Evolutionary conservation across 768 basidiomycete species (phyloP).

Genomic region (Lyophyllum shimeji): DNA sequence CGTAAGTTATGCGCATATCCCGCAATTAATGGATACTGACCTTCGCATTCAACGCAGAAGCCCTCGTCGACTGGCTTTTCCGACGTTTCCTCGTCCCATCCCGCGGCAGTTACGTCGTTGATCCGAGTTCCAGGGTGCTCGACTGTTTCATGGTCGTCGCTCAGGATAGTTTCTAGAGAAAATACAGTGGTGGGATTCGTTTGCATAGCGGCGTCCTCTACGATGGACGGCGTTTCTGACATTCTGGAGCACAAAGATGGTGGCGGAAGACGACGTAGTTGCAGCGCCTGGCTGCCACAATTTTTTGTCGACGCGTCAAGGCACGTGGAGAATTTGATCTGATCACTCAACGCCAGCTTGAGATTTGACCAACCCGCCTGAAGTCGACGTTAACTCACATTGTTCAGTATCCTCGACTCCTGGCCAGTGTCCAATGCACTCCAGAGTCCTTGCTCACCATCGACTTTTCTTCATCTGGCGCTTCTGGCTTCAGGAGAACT

Average conservation of each 20-base stretch:
- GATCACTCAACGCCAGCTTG: neutral
- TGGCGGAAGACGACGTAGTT: conserved; percentile 9
- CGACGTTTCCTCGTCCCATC: conserved; percentile 68
- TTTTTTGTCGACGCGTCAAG: conserved; percentile 15
- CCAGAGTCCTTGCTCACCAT: too few species aligned
- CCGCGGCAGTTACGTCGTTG: conserved; percentile 38
- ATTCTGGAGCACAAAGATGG: conserved; percentile 1
- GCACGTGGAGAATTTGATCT: conserved; percentile 8
- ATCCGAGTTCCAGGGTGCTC: conserved; percentile 48
- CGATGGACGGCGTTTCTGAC: conserved; percentile 7
- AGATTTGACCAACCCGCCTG: neutral
- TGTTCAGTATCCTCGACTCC: too few species aligned
- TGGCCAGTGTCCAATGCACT: too few species aligned
- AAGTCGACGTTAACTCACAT: too few species aligned
- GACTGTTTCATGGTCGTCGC: conserved; percentile 58
- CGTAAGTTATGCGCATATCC: neutral
- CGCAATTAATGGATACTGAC: conserved; percentile 33
- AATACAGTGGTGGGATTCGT: conserved; percentile 30
- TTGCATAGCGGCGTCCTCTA: conserved; percentile 7
- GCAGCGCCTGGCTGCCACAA: neutral
- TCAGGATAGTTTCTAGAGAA: conserved; percentile 71
- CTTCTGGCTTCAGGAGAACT: too few species aligned
- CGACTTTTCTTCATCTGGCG: too few species aligned
- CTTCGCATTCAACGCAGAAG: conserved; percentile 85
- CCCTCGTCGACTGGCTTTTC: conserved; percentile 54